Evolutionary conservation across 2,329 filamentous ascomycete species (phyloP).

Genomic region (Apiospora malaysiana): DNA sequence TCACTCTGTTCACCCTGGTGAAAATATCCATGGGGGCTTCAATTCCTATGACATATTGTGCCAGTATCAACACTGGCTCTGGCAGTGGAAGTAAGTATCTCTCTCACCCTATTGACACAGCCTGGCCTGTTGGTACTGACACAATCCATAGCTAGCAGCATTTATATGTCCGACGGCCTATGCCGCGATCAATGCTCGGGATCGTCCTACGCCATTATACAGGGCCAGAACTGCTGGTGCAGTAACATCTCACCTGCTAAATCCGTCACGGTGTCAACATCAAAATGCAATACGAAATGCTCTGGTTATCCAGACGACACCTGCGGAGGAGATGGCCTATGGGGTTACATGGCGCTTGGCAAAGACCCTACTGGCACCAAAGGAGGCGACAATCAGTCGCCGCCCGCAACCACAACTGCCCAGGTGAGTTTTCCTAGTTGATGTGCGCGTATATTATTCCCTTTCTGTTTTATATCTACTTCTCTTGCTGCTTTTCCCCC

Average conservation of each 20-base stretch:
- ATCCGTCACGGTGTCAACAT: constrained; percentile 44
- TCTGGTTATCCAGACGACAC: constrained; percentile 71
- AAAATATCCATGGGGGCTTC: constrained; percentile 27
- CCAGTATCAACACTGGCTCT: constrained; percentile 52
- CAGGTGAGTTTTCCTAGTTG: constrained; percentile 38
- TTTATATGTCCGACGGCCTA: constrained; percentile 72
- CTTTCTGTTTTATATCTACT: constrained; percentile 28
- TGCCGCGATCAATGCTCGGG: constrained; percentile 65
- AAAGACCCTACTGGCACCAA: constrained; percentile 64
- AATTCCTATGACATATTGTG: constrained; percentile 50
- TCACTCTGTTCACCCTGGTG: constrained; percentile 32
- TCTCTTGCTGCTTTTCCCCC: constrained; percentile 20
- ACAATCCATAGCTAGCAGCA: constrained; percentile 52
- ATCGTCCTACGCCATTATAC: constrained; percentile 73
- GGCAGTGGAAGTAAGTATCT: constrained; percentile 48
- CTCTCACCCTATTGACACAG: not conserved
- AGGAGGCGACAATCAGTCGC: constrained; percentile 35
- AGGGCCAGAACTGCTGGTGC: constrained; percentile 74
- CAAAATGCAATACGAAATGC: constrained; percentile 63
- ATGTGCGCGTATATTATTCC: constrained; percentile 28
- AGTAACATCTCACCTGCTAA: constrained; percentile 68
- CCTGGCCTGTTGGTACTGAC: not conserved
- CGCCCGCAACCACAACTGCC: constrained; percentile 31
- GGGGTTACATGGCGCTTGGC: constrained; percentile 67
- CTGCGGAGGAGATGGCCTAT: constrained; percentile 69